phyloP scores from a whole-genome alignment of 106 monocot genomes.

The Allium sativum region DNA sequence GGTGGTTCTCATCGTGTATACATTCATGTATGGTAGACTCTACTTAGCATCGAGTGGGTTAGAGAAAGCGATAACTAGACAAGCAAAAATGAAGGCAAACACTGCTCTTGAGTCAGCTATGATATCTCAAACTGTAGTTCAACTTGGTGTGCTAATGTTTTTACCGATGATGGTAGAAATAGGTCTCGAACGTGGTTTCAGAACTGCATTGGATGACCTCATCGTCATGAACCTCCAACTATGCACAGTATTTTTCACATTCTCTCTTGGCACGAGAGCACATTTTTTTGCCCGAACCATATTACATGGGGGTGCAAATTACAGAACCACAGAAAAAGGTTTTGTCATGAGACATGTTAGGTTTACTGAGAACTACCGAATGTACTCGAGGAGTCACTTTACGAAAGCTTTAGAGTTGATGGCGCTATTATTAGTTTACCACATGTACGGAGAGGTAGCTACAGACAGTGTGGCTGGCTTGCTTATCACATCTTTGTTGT shows the following conservation, averaged over 20 bases:
- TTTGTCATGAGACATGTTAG: constrained; percentile 93
- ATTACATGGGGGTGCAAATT: constrained; percentile 90
- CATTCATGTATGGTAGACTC: constrained; percentile 86
- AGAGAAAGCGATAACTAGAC: constrained; percentile 55
- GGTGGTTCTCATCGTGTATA: constrained; percentile 74
- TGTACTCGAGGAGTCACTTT: constrained; percentile 90
- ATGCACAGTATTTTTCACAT: constrained; percentile 80
- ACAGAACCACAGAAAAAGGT: constrained; percentile 71
- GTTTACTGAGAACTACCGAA: constrained; percentile 84
- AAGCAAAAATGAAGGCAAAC: constrained; percentile 52
- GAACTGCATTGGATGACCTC: constrained; percentile 69
- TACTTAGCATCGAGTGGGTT: constrained; percentile 93
- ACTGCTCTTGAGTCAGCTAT: constrained; percentile 73
- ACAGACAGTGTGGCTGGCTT: constrained; percentile 44
- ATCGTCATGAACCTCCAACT: constrained; percentile 79
- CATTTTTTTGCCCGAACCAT: constrained; percentile 90
- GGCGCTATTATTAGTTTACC: constrained; percentile 69
- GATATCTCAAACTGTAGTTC: constrained; percentile 81
- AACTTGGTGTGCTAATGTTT: constrained; percentile 90
- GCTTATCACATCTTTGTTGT: constrained; percentile 68
- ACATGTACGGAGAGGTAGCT: constrained; percentile 59
- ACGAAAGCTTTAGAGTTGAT: constrained; percentile 74
- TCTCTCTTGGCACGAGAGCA: constrained; percentile 81
- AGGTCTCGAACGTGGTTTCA: constrained; percentile 73
- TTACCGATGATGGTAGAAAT: constrained; percentile 98